phyloP scores from a whole-genome alignment of 2,329 filamentous ascomycete species.

The Alternaria rosae region DNA sequence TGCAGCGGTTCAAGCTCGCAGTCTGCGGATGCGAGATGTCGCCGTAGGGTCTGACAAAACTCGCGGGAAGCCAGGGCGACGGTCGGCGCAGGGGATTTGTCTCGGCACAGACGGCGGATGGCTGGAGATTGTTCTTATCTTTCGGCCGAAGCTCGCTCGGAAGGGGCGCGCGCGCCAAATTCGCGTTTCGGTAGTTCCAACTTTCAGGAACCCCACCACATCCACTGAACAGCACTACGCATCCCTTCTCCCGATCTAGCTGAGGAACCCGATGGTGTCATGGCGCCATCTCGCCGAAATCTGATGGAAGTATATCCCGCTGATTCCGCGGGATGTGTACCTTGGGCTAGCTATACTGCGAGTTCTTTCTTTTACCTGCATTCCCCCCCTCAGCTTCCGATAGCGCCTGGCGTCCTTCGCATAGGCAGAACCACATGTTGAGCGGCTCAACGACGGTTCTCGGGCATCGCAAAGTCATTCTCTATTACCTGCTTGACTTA shows the following conservation, averaged over 20 bases:
- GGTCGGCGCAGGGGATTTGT: constrained; percentile 13
- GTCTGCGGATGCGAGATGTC: constrained; percentile 41
- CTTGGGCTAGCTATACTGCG: no score
- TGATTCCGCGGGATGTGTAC: no score
- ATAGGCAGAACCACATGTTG: no score
- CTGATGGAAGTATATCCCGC: neutral
- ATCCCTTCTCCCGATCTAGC: constrained; percentile 30
- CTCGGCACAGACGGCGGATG: constrained; percentile 16
- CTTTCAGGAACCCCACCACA: neutral
- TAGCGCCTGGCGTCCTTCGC: no score
- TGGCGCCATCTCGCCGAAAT: neutral
- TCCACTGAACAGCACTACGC: constrained; percentile 8
- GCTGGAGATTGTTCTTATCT: constrained; percentile 24
- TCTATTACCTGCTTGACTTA: no score
- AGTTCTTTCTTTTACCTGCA: no score
- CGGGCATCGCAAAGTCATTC: no score
- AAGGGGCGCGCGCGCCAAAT: constrained; percentile 13
- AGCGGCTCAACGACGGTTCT: no score
- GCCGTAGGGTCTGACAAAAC: constrained; percentile 28
- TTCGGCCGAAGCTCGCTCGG: constrained; percentile 19
- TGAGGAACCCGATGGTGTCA: constrained; percentile 16
- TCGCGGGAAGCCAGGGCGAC: constrained; percentile 23
- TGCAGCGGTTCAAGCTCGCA: constrained; percentile 37
- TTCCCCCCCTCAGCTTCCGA: no score
- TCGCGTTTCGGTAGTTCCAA: constrained; percentile 14